Evolutionary conservation across 2,329 filamentous ascomycete species (phyloP), one percentile per base, ranked within the genome.

Genomic region (Aspergillus sojae): DNA sequence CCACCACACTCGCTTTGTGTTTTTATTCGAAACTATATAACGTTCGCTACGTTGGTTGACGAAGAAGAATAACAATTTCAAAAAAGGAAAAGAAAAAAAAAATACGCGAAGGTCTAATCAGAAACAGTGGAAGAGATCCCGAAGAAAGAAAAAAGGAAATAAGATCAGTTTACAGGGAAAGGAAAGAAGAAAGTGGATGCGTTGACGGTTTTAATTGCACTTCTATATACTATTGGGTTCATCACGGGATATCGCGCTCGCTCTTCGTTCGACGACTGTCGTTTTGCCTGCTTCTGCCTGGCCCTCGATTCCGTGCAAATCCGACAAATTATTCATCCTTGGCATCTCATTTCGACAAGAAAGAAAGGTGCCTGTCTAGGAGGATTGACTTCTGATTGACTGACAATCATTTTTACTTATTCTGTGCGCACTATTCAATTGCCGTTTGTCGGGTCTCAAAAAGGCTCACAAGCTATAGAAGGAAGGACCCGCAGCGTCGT

Each of bases 1-100:
- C 75, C 73, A 67, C 69, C 70, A 76, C 74, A 72, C 72, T 77
- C 74, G 74, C 75, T 76, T 74, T 66, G 68, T 71, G 68, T 74
- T 72, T 70, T 71, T 70, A 28, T 73, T 72, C 70, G 74, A 71
- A 74, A 54, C 61, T 64, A 62, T 63, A 74, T 69, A 70, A 78
- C 77, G 71, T 74, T 78, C 77, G 77, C 77, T 78, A 78, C 75
- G 71, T 70, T 71, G 70, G 63, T 67, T 59, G 52, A 65, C 53
- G 58, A 62, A 58, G 57, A 63, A 63, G 59, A 60, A 62, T 59
- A 64, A 34, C 61, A 63, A 48, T 59, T 58, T 60, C 55, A 21
- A 54, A 65, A 65, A 52, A 65, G 14, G 34, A 16, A 39, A 57
- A 60, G 62, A 5, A 41, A 41, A n/a, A 41, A 61, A 58, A 62